Conservation (phyloP, 2,329 filamentous ascomycete species). For the Aspergillus sp. region DNA sequence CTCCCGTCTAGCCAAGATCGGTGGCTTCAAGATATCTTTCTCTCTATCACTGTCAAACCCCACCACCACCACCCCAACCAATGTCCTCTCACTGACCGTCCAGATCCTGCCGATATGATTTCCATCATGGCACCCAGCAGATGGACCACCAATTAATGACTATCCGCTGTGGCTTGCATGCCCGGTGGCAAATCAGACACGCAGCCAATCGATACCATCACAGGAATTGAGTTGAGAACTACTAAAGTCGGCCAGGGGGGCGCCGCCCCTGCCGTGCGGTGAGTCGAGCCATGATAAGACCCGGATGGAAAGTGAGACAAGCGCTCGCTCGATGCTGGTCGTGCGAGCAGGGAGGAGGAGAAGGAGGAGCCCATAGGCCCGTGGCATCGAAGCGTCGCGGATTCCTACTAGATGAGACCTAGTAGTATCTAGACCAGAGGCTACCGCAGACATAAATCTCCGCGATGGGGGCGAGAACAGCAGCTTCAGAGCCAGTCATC, state of each 20-base stretch:
- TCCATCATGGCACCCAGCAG: not conserved
- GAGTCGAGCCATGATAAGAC: constrained; percentile 12
- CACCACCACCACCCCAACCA: not conserved
- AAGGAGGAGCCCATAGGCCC: not conserved
- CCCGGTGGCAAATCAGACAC: constrained; percentile 3
- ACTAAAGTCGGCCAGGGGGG: not conserved
- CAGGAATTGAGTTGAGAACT: constrained; percentile 6
- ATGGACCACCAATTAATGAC: not conserved
- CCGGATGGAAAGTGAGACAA: constrained; percentile 6
- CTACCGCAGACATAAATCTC: not conserved
- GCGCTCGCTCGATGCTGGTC: constrained; percentile 1
- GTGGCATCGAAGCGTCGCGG: not conserved
- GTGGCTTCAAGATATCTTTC: not conserved
- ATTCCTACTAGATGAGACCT: not conserved
- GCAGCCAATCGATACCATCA: not conserved
- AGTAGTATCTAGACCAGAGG: not conserved
- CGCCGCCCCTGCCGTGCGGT: constrained; percentile 6
- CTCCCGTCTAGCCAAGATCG: not conserved
- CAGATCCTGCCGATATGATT: constrained; percentile 2
- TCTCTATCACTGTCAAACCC: not conserved
- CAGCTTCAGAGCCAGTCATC: not conserved
- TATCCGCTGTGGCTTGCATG: constrained; percentile 9
- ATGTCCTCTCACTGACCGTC: not conserved
- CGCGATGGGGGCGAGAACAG: not conserved
- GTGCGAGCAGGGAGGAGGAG: not conserved